Base-by-base conservation (phyloP, 352 stramenopile species). In the Phytophthora sp. region DNA sequence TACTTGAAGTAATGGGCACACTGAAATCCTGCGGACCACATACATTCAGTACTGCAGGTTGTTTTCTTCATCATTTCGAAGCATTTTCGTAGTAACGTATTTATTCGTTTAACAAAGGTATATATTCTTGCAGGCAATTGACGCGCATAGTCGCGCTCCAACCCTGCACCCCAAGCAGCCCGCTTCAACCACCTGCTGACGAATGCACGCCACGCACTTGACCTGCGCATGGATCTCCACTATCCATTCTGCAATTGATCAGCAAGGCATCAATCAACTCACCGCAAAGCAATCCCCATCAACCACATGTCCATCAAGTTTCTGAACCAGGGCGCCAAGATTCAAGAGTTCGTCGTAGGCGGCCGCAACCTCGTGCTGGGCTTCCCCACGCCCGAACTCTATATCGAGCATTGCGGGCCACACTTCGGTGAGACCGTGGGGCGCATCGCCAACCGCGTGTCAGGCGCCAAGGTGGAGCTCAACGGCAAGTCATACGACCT, bases 301-400 rank as follows among this genome's bases (percentile, higher is more conserved):
- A 33, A 56, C 3, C 7, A 15, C n/a, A 71, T 71, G 63, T 26
- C 57, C 33, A 57, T 67, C 41, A 71, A 62, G 42, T 71, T 71
- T 50, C 63, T 71, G 35, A 71, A 67, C 63, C 63, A 71, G 27
- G 65, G 65, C 8, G 65, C 65, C 65, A 73, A 49, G 23, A 64
- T 73, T 45, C 23, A 69, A 11, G 65, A 69, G 24, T 65, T 73
- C 44, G n/a, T 50, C 51, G 55, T 79, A 49, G 47, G 63, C 33
- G 63, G 66, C 4, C 56, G 63, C 39, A 67, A 79, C 35, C 49
- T 69, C 57, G 57, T 73, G 58, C 55, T 79, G 63, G 59, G 67
- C 42, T 65, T 71, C 53, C 51, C 66, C 57, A 66, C 54, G 21
- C 57, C 70, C 12, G 47, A 64, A 33, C 63, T 76, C 16, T 79